Base-by-base conservation (phyloP, 208 protist species). In the Endotrypanum monterogeii region DNA sequence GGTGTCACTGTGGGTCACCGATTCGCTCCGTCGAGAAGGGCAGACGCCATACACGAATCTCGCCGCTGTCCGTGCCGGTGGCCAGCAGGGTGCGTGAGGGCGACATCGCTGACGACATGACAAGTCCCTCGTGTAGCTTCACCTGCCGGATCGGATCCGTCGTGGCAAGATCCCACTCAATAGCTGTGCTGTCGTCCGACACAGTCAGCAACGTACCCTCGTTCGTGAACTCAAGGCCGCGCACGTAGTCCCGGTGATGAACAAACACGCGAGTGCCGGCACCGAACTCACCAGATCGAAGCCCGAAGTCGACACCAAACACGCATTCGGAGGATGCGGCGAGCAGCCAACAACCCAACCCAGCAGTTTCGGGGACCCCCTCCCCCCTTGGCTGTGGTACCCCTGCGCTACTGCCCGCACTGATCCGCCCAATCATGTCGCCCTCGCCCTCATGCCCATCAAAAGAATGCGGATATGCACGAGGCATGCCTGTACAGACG, bases 241-340 rank as follows among this genome's bases (percentile, higher is more conserved):
- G 90, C 12, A 96, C 87, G 71, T 96, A 96, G 70, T 96, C 92
- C 57, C 73, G 79, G 69, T 96, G 92, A 0, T 87, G 86, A 18
- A 82, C 67, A 35, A 92, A 96, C 74, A 74, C 69, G 28, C 83
- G 69, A 0, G 83, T 85, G 3, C 72, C 86, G 8, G 57, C 46
- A 39, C 88, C 92, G 65, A 93, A 92, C n/a, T 65, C 55, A 12
- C 85, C 80, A 23, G 66, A 85, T 32, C 50, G 46, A 14, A 81
- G 55, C 41, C 82, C 74, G 3, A 93, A 73, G 60, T 90, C 90
- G 5, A 91, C 82, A 50, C 85, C 92, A 62, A 96, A 94, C 28
- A 93, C 85, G 60, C 82, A 84, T 72, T 96, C 89, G 8, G 92
- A 91, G 68, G 84, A 90, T 30, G 92, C 89, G 11, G 88, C 92